Percentiles rank a stretch among this genome's conserved stretches.
Evolutionary conservation across 257 asterid genomes (phyloP).

Genomic region (Avicennia marina): DNA sequence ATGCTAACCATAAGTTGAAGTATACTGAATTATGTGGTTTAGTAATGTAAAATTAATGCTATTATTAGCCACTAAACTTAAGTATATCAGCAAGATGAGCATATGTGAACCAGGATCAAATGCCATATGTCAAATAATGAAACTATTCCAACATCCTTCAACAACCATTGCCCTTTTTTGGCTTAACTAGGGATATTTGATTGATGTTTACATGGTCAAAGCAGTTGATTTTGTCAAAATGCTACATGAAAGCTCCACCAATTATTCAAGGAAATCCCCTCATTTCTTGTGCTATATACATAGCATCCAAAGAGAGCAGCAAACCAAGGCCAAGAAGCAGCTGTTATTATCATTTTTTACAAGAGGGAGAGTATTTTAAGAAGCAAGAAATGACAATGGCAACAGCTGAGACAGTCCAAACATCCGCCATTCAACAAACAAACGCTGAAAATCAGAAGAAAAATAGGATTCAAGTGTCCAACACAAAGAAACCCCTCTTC

Average conservation of each 20-base stretch:
- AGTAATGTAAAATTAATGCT: too few relatives aligned
- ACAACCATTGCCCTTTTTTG: neutral
- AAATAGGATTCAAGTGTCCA: conserved; percentile 39
- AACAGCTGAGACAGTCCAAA: neutral
- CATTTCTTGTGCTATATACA: conserved; percentile 14
- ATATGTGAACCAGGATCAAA: neutral
- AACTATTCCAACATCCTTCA: neutral
- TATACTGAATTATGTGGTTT: too few relatives aligned
- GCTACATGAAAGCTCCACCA: conserved; percentile 25
- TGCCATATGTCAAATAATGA: neutral
- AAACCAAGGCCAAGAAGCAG: neutral
- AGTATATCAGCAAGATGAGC: too few relatives aligned
- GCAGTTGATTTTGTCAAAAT: conserved; percentile 21
- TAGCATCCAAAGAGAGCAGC: neutral
- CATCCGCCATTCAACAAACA: conserved; percentile 16
- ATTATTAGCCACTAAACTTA: too few relatives aligned
- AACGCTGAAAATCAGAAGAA: conserved; percentile 27
- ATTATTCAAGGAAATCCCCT: conserved; percentile 10
- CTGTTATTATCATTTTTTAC: too few relatives aligned
- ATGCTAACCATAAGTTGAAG: too few relatives aligned
- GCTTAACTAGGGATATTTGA: neutral
- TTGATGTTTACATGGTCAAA: conserved; percentile 8
- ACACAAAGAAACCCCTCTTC: conserved; percentile 40
- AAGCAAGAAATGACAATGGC: conserved; percentile 24
- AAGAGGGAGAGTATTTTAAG: neutral